Evolutionary conservation across 2,329 filamentous ascomycete species (phyloP).

Genomic region (Podosphaera fusca): DNA sequence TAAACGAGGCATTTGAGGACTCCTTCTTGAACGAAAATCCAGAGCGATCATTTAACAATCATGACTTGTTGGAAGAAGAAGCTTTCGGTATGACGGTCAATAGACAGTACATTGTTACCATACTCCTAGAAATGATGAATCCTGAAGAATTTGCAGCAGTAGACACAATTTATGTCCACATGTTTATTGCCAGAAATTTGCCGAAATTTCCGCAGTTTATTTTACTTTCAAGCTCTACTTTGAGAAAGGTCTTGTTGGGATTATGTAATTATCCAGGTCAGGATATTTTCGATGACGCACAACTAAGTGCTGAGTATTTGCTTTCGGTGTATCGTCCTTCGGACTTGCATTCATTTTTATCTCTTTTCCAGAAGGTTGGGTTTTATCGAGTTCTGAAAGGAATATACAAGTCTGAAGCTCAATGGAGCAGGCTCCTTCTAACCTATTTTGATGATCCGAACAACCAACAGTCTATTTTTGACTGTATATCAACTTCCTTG

Average conservation of each 20-base stretch:
- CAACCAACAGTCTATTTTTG: conserved; percentile 53
- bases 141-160: conserved; percentile 47
- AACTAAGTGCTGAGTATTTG: conserved; percentile 90
- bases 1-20: conserved; percentile 96
- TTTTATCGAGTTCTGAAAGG: conserved; percentile 88
- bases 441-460: conserved; percentile 70
- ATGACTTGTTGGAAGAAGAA: conserved; percentile 37
- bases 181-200: conserved; percentile 91
- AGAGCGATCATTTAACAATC: conserved; percentile 24
- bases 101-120: conserved; percentile 78
- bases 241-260: conserved; percentile 59
- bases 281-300: conserved; percentile 74
- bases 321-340: conserved; percentile 83
- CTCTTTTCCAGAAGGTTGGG: conserved; percentile 51
- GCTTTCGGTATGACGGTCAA: conserved; percentile 53
- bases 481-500: conserved; percentile 55
- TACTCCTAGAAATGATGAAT: conserved; percentile 78
- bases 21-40: conserved; percentile 67
- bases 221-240: conserved; percentile 62
- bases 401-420: conserved; percentile 56
- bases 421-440: conserved; percentile 55
- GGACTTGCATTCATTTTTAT: conserved; percentile 52
- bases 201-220: conserved; percentile 95
- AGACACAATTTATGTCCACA: conserved; percentile 87
- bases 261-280: conserved; percentile 65